Evolutionary conservation across 1,284 basidiomycete species (phyloP), one percentile per base, ranked within the genome.

Genomic region (Mrakiaceae sp.): DNA sequence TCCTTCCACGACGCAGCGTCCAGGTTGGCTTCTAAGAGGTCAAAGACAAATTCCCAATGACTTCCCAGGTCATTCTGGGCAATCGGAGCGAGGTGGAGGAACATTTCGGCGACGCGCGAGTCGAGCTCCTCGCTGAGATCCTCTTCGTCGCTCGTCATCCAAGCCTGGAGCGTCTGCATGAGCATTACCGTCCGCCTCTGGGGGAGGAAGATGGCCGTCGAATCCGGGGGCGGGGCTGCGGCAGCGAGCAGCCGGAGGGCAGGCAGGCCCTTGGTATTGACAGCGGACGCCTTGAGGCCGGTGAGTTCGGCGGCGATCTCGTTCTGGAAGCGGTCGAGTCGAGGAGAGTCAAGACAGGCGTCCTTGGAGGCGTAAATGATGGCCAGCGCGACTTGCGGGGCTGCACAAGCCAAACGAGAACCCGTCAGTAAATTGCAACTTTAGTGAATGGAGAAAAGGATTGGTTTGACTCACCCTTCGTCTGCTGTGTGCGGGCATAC

Each of bases 41-140:
- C 93, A 72, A 92, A 93, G 14, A 96, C 85, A 57, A 93, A 82
- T 61, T 92, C 88, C 90, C 95, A 95, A 74, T 98, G 96, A 0
- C 81, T 80, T 0, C 96, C 96, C 4, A 84, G 79, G 0, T 97
- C 80, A 70, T 85, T 88, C 74, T 98, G 93, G 62, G 98, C 78
- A 58, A 98, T 88, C 0, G 95, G 92, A 1, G 86, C 86, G 1
- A 98, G 78, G 66, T 88, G 81, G 49, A 82, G 76, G 71, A 92
- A 90, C 0, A 97, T 74, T 67, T 85, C 76, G 0, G 87, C 84
- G 76, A 96, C 83, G 59, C 82, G 83, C 62, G 83, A 84, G 70
- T 94, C 87, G 1, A 94, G 80, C 67, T 88, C 83, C 63, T 86
- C 88, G 27, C 84, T 83, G 51, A 80, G 80, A 40, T 83, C 76